Base-by-base conservation (phyloP, 2,329 filamentous ascomycete genomes). In the Aspergillus nomiae region DNA sequence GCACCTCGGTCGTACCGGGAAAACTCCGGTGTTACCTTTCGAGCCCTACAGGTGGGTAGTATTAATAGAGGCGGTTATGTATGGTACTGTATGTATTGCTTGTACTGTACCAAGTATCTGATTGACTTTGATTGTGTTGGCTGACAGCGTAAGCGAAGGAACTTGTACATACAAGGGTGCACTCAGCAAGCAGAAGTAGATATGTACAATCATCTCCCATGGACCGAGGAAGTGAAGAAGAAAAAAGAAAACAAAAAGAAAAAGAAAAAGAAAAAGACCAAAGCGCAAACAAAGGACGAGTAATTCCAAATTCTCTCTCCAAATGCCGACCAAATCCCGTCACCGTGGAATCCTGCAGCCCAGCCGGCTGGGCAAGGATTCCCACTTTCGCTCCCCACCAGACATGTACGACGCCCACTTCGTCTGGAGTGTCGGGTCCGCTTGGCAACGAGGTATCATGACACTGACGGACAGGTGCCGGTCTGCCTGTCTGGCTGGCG, bases 241-340 rank as follows among this genome's bases (percentile, higher is more conserved):
- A 28, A 28, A 28, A 28, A 41, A 19, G 21, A 4, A 14, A 24
- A 46, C 9, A 4, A 48, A 48, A 53, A 46, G 7, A 48, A 28
- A 48, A 7, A 48, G 26, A 26, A 48, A 8, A 26, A 14, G 26
- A 3, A 16, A 12, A 45, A 45, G n/a, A 24, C 12, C 2, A 19
- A 26, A 5, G 28, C 12, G 2, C 28, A 32, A 58, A 10, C 8
- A 26, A 45, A 50, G 24, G 8, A 50, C 14, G 7, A n/a, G 24
- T 34, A 36, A 48, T 48, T 48, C n/a, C 28, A 58, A 48, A 34
- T 58, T 24, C 12, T 34, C 8, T 45, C n/a, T 21, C 43, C 56
- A 58, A 58, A 58, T 36, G 43, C 56, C 56, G 56, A 58, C 30
- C 56, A 58, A 48, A 58, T 48, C 56, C 56, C 56, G 56, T 21